phyloP scores from a whole-genome alignment of 441 rosid genomes.

The Erodium chrysanthum region DNA sequence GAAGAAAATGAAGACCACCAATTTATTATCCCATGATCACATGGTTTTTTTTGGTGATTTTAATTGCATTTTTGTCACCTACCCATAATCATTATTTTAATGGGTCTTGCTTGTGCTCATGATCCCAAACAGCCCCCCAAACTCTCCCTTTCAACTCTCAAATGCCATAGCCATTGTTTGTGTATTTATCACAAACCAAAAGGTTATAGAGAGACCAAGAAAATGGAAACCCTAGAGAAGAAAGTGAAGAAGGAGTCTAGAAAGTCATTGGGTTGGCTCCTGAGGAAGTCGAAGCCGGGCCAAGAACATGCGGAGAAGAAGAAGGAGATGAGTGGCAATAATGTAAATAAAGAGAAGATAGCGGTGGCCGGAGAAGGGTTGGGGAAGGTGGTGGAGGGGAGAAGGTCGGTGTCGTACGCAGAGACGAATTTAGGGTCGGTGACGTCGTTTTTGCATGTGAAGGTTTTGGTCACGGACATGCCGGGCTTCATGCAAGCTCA shows the following conservation, averaged over 20 bases:
- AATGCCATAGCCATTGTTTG: too few relatives aligned
- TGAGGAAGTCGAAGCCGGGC: slow-evolving; percentile 6
- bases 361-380: too few relatives aligned
- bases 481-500: slow-evolving; percentile 83
- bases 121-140: too few relatives aligned
- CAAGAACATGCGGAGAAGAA: background rate
- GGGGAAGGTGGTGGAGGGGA: slow-evolving; percentile 32
- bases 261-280: background rate
- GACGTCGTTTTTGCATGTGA: slow-evolving; percentile 65
- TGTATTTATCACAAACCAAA: background rate
- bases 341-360: background rate
- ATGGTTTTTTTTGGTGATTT: slow-evolving; percentile 35
- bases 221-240: background rate
- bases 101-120: too few relatives aligned
- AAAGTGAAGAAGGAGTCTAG: background rate
- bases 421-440: slow-evolving; percentile 54
- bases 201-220: background rate
- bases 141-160: too few relatives aligned
- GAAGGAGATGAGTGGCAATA: background rate
- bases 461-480: slow-evolving; percentile 72
- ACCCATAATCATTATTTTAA: slow-evolving; percentile 13
- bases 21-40: slow-evolving; percentile 29
- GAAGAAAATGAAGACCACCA: slow-evolving; percentile 17
- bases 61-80: slow-evolving; percentile 11
- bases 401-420: slow-evolving; percentile 70